Evolutionary conservation across 306 rosid genomes (phyloP).

Genomic region (Spatholobus suberectus): DNA sequence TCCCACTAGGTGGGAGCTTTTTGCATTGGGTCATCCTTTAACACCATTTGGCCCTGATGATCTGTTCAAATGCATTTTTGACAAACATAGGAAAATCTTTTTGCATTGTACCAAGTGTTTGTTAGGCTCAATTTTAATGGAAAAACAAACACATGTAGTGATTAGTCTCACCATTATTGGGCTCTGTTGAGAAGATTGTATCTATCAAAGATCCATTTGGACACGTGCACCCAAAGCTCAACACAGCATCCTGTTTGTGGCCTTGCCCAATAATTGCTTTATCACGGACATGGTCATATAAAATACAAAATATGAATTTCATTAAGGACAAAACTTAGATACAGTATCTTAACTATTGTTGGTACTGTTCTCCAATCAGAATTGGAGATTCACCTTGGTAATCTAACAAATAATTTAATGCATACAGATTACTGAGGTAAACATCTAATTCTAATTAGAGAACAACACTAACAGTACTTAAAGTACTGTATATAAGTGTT

Average conservation of each 20-base stretch:
- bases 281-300: too few relatives aligned
- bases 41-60: neutral
- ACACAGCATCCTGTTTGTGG: too few relatives aligned
- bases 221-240: neutral
- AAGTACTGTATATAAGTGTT: too few relatives aligned
- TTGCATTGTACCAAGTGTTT: neutral
- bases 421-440: too few relatives aligned
- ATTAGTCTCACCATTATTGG: neutral
- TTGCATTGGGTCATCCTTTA: neutral
- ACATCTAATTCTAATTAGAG: too few relatives aligned
- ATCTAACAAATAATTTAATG: too few relatives aligned
- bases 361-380: too few relatives aligned
- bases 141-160: neutral
- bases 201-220: neutral
- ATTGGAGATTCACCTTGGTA: too few relatives aligned
- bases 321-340: too few relatives aligned
- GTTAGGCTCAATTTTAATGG: neutral
- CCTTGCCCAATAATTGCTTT: too few relatives aligned
- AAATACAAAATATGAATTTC: too few relatives aligned
- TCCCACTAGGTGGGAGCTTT: neutral
- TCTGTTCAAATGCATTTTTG: neutral
- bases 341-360: too few relatives aligned
- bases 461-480: neutral
- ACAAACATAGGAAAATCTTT: neutral
- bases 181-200: neutral